A percentile compares a stretch with the other conserved stretches of the same genome.
Evolutionary conservation across 352 stramenopile species (phyloP).

Genomic region (Thraustochytrium striatum): DNA sequence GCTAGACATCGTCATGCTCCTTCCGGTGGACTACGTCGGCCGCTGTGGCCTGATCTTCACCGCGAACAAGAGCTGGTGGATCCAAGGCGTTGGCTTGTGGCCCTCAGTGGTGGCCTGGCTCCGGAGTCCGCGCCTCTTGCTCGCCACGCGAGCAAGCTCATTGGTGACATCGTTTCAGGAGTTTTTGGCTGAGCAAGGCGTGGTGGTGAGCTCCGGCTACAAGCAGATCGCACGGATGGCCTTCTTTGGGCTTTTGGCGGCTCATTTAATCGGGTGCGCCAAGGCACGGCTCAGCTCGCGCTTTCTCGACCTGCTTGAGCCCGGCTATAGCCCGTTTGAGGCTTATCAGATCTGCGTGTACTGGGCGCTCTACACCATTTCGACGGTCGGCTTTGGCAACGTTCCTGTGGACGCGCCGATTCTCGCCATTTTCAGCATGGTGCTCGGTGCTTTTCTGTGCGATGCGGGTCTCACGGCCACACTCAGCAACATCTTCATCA

Average conservation of each 20-base stretch:
- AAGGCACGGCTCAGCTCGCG: neutral
- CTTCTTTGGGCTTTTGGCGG: neutral
- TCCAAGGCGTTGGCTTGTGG: neutral
- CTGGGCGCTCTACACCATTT: slow-evolving; percentile 56
- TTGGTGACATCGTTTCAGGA: neutral
- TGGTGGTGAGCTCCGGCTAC: slow-evolving; percentile 21
- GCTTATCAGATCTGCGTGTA: slow-evolving; percentile 34
- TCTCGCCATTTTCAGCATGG: slow-evolving; percentile 31
- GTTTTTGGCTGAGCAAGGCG: slow-evolving; percentile 1
- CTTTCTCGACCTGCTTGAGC: neutral
- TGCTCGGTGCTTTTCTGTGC: slow-evolving; percentile 35
- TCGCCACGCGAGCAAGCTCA: neutral
- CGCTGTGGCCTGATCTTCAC: neutral
- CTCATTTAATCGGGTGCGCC: slow-evolving; percentile 1
- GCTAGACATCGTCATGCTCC: neutral
- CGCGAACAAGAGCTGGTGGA: neutral
- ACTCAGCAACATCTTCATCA: slow-evolving; percentile 7
- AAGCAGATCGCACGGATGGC: slow-evolving; percentile 24
- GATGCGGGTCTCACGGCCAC: slow-evolving; percentile 41
- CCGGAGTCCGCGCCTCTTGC: neutral
- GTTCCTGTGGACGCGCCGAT: neutral
- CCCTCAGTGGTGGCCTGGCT: neutral
- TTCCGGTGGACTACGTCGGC: slow-evolving; percentile 11
- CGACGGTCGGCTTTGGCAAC: slow-evolving; percentile 53
- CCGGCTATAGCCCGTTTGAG: neutral